Conservation (phyloP, 768 basidiomycete species). For the Gloeopeniophorella convolvens region DNA sequence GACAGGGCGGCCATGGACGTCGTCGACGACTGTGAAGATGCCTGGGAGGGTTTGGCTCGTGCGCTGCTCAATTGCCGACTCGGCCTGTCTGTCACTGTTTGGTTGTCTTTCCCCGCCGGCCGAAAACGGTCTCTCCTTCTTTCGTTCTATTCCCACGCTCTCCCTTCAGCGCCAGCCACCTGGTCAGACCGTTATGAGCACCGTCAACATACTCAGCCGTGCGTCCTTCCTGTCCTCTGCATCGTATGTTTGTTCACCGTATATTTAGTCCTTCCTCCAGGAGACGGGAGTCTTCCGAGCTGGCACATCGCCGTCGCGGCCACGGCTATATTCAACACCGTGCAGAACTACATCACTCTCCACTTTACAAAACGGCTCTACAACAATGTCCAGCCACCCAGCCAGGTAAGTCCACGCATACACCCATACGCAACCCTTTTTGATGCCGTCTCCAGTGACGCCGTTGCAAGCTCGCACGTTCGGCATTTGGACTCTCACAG, state of each 20-base stretch:
- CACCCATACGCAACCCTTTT: not conserved
- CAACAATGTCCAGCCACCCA: conserved; percentile 32
- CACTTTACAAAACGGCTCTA: conserved; percentile 78
- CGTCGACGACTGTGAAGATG: conserved; percentile 23
- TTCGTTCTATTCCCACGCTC: conserved; percentile 10
- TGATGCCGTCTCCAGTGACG: conserved; percentile 53
- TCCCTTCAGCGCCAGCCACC: not conserved
- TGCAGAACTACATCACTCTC: conserved; percentile 76
- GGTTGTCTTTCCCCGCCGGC: conserved; percentile 1
- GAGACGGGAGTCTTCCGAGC: conserved; percentile 67
- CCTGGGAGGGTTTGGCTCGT: conserved; percentile 1
- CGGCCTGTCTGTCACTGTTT: not conserved
- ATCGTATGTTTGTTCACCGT: not conserved
- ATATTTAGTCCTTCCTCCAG: conserved; percentile 54
- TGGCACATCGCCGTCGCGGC: conserved; percentile 84
- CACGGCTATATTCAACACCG: conserved; percentile 77
- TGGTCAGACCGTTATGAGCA: not conserved
- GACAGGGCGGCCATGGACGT: conserved; percentile 27
- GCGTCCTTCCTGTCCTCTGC: too few relatives aligned
- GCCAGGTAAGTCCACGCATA: conserved; percentile 23
- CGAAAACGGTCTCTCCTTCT: conserved; percentile 2
- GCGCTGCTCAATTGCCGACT: not conserved
- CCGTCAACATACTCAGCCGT: too few relatives aligned
- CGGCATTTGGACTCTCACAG: conserved; percentile 84
- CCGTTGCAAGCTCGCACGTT: conserved; percentile 84